Evolutionary conservation across 805 yeast genomes (phyloP).

Genomic region (Clavispora carvajalis): DNA sequence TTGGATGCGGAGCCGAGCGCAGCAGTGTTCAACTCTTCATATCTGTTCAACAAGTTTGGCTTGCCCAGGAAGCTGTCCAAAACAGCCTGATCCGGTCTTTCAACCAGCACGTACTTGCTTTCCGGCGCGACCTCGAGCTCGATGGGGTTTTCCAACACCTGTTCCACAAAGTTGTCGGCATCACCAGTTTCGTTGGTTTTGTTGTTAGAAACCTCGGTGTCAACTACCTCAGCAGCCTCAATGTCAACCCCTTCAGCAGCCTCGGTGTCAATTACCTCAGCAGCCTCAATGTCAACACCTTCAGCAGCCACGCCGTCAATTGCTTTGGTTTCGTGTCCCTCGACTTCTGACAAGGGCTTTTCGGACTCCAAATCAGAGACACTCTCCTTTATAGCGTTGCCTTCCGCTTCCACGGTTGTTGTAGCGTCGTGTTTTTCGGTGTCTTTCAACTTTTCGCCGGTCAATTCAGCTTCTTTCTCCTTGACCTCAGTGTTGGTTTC

Average conservation of each 20-base stretch:
- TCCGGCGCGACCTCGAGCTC: constrained; percentile 31
- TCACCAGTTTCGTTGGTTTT: constrained; percentile 2
- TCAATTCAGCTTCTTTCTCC: neutral
- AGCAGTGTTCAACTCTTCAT: constrained; percentile 44
- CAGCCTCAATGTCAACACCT: constrained; percentile 3
- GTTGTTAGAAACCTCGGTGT: constrained; percentile 4
- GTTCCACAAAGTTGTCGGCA: constrained; percentile 26
- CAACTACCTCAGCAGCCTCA: constrained; percentile 1
- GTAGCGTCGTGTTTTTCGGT: neutral
- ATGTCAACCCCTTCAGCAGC: constrained; percentile 6
- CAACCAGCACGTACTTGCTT: constrained; percentile 30
- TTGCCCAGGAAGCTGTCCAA: constrained; percentile 39
- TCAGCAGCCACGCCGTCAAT: constrained; percentile 6
- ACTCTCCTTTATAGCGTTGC: constrained; percentile 5
- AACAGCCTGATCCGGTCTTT: constrained; percentile 30
- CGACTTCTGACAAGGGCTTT: constrained; percentile 9
- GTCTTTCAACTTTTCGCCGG: neutral
- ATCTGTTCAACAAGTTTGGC: constrained; percentile 44
- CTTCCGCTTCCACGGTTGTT: constrained; percentile 3
- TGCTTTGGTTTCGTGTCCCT: neutral
- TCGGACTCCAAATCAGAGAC: constrained; percentile 5
- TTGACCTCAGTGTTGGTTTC: constrained; percentile 7
- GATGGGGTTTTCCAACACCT: constrained; percentile 27
- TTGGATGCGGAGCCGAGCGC: constrained; percentile 44
- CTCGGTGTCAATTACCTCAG: neutral